Evolutionary conservation across 2,329 filamentous ascomycete genomes (phyloP).

Genomic region (Alternaria hordeiaustralica): DNA sequence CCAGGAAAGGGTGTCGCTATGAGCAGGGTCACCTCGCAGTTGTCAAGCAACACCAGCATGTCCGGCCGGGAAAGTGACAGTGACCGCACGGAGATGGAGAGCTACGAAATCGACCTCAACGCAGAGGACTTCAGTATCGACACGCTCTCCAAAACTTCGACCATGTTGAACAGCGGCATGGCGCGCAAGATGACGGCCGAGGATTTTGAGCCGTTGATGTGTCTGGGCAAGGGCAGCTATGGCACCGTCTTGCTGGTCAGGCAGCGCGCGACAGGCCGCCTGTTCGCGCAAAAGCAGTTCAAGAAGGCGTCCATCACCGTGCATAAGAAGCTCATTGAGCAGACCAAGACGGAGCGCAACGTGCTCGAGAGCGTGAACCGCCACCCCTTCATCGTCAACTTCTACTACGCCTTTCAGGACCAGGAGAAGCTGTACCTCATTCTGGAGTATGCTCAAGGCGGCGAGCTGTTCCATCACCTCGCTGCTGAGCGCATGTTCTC

Average conservation of each 20-base stretch:
- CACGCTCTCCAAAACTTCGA: constrained; percentile 48
- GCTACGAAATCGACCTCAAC: constrained; percentile 84
- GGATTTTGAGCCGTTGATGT: constrained; percentile 89
- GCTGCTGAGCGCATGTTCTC: constrained; percentile 94
- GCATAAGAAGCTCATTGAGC: constrained; percentile 93
- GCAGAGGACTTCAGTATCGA: constrained; percentile 82
- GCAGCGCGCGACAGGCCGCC: constrained; percentile 81
- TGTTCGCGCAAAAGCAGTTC: constrained; percentile 98
- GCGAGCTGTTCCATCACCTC: constrained; percentile 95
- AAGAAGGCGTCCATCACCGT: constrained; percentile 95
- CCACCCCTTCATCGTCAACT: constrained; percentile 96
- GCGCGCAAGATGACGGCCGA: constrained; percentile 86
- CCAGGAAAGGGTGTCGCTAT: constrained; percentile 52
- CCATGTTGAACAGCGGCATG: constrained; percentile 54
- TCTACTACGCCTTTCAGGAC: constrained; percentile 98
- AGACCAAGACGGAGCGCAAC: constrained; percentile 94
- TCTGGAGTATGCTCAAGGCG: constrained; percentile 95
- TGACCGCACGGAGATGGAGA: constrained; percentile 75
- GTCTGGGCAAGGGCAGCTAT: constrained; percentile 94
- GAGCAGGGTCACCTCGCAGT: constrained; percentile 43
- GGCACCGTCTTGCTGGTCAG: constrained; percentile 94
- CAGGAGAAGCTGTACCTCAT: constrained; percentile 97
- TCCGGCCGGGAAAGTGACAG: constrained; percentile 67
- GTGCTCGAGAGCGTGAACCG: constrained; percentile 96
- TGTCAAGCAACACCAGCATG: constrained; percentile 64